phyloP scores from a whole-genome alignment of 441 rosid genomes.

The Syzygium syzygioides region DNA sequence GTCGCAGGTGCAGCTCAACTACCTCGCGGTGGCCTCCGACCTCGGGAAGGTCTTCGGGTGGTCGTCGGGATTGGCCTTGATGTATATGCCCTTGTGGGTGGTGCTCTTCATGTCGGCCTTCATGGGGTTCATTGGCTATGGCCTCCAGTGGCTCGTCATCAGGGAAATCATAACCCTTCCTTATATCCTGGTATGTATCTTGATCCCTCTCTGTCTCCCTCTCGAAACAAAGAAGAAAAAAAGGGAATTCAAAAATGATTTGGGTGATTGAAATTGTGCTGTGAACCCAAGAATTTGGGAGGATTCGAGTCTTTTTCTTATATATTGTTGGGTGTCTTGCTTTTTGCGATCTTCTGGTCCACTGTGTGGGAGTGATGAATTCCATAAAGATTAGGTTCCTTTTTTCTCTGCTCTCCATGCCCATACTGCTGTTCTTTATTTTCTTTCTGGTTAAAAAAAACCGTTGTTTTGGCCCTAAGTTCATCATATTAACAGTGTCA shows the following conservation, averaged over 20 bases:
- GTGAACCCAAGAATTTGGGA: background rate
- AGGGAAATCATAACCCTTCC: slow-evolving; percentile 59
- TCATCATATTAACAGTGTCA: background rate
- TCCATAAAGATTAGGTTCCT: background rate
- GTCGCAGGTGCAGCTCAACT: slow-evolving; percentile 82
- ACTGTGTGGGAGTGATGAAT: background rate
- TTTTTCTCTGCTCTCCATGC: background rate
- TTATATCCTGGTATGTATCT: slow-evolving; percentile 52
- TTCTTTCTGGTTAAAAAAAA: background rate
- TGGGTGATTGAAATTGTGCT: background rate
- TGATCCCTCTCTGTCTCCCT: background rate
- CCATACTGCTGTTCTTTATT: background rate
- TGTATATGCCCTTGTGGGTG: slow-evolving; percentile 59
- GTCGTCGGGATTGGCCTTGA: slow-evolving; percentile 81
- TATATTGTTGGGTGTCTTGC: background rate
- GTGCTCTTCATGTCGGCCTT: slow-evolving; percentile 73
- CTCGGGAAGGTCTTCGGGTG: slow-evolving; percentile 87
- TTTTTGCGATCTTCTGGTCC: background rate
- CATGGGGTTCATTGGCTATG: slow-evolving; percentile 80
- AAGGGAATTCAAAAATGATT: background rate
- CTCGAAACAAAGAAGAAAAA: background rate
- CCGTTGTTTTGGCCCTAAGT: background rate
- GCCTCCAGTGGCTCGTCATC: slow-evolving; percentile 80
- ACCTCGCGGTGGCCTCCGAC: slow-evolving; percentile 88
- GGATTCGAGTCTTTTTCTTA: background rate